Conservation (phyloP, 2,329 filamentous ascomycete species). For the Apiospora kogelbergensis region DNA sequence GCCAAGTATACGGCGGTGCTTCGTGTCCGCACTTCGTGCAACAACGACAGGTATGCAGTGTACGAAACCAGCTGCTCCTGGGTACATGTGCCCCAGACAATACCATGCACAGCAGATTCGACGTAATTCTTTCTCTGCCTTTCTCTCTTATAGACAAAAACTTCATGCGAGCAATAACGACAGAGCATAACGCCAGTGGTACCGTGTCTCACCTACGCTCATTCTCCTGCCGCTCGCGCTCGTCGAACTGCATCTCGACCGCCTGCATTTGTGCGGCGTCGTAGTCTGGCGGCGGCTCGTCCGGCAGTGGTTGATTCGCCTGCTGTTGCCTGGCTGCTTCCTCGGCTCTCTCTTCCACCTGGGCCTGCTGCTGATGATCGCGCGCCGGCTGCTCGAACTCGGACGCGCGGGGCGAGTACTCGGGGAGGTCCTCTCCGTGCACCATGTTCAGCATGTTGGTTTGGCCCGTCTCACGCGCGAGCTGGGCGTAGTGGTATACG, state of each 20-base stretch:
- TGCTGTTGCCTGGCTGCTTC: constrained; percentile 26
- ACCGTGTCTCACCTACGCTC: constrained; percentile 51
- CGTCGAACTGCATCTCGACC: constrained; percentile 58
- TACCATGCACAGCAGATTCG: not conserved
- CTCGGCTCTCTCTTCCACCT: constrained; percentile 23
- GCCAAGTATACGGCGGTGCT: not conserved
- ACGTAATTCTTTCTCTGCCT: not conserved
- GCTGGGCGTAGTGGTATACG: constrained; percentile 76
- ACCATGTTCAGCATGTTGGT: constrained; percentile 53
- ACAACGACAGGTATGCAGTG: not conserved
- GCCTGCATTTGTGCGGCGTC: constrained; percentile 84
- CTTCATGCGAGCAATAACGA: not conserved
- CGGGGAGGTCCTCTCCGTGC: constrained; percentile 83
- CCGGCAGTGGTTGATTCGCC: constrained; percentile 42
- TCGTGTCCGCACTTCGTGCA: not conserved
- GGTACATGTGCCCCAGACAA: not conserved
- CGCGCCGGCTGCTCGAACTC: constrained; percentile 21
- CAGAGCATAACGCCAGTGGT: not conserved
- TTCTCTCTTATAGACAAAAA: not conserved
- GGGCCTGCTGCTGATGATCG: constrained; percentile 25
- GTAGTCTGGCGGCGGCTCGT: constrained; percentile 87
- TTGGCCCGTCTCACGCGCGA: constrained; percentile 67
- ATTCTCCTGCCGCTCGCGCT: constrained; percentile 72
- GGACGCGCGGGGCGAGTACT: constrained; percentile 68
- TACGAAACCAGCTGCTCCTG: not conserved